Evolutionary conservation across 179 eudicot species (phyloP), one percentile per base, ranked within the genome.

Genomic region (Silene coronaria): DNA sequence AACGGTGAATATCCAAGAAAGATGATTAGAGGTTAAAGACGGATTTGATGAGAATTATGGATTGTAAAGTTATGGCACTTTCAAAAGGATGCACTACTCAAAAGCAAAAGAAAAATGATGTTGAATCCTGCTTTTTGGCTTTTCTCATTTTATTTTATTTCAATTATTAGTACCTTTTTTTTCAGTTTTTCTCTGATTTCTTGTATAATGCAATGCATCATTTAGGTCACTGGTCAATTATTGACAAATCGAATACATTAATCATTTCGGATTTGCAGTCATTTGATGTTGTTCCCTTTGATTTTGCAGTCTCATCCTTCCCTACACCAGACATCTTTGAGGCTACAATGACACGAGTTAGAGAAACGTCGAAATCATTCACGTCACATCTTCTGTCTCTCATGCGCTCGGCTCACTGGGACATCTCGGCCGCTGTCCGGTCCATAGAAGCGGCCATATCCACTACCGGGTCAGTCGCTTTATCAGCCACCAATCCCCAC

Each of bases 311-410:
- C 68, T 67, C 85, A 19, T 71, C 79, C 21, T 82, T 88, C 26
- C 97, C 97, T 22, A 84, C 86, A 55, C 85, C 92, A 62, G 92
- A 96, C 59, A 71, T 53, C 42, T 71, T 71, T 71, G 74, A 87
- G 79, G 73, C 89, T 13, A 83, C 96, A 8, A 89, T 93, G 93
- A 81, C 76, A 48, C 71, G 69, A 75, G 96, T 96, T 26, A 85
- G 82, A 60, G 91, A 93, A 69, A 85, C 91, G 24, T 86, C 96
- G 7, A 96, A 96, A 79, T 83, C 97, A 57, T 93, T 93, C 87
- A 90, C 99, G 19, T 34, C 87, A 30, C 82, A 80, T 55, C 95
- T 96, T 72, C 88, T 89, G 82, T 91, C 97, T 4, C 88, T 96
- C 51, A 71, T 71, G 74, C 74, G 74, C 17, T 71, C 74, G 16